A percentile compares a stretch with the other conserved stretches of the same genome.
phyloP scores from a whole-genome alignment of 495 filamentous ascomycete genomes.

The Penicilliopsis zonata region DNA sequence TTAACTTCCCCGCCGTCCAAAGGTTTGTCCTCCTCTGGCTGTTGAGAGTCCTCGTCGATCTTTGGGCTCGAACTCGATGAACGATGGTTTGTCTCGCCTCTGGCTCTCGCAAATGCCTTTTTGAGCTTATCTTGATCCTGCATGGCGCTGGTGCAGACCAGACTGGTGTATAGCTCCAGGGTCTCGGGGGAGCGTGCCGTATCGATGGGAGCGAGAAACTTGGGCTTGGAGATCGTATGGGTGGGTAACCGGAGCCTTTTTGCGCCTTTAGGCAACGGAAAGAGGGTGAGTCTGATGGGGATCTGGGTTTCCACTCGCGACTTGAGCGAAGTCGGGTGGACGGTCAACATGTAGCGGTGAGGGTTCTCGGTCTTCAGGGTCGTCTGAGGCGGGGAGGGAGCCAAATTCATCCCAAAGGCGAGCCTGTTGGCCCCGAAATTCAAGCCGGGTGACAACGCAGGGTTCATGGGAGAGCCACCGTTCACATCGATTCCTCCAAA shows the following conservation, averaged over 20 bases:
- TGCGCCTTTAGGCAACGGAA: constrained; percentile 57
- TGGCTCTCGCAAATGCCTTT: constrained; percentile 56
- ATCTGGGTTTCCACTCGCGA: constrained; percentile 95
- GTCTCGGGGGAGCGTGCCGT: constrained; percentile 52
- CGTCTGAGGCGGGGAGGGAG: constrained; percentile 19
- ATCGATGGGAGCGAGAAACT: constrained; percentile 59
- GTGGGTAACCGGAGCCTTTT: constrained; percentile 74
- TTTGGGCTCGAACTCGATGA: constrained; percentile 17
- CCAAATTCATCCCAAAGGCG: constrained; percentile 23
- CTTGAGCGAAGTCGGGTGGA: constrained; percentile 62
- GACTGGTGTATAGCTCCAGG: constrained; percentile 64
- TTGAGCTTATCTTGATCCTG: constrained; percentile 47
- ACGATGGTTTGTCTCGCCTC: constrained; percentile 20
- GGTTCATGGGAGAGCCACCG: constrained; percentile 22
- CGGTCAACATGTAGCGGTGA: constrained; percentile 31
- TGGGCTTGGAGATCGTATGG: constrained; percentile 83
- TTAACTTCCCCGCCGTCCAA: constrained; percentile 73
- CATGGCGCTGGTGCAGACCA: constrained; percentile 95
- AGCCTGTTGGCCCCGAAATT: constrained; percentile 21
- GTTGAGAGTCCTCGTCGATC: constrained; percentile 16
- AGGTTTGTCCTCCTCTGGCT: constrained; percentile 52
- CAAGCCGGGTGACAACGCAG: constrained; percentile 17
- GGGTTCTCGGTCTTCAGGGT: constrained; percentile 12
- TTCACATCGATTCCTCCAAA: constrained; percentile 34
- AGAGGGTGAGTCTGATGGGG: constrained; percentile 62